A percentile compares a stretch with the other conserved stretches of the same genome.
phyloP scores from a whole-genome alignment of 495 filamentous ascomycete genomes.

The Aspergillus cavernicola region DNA sequence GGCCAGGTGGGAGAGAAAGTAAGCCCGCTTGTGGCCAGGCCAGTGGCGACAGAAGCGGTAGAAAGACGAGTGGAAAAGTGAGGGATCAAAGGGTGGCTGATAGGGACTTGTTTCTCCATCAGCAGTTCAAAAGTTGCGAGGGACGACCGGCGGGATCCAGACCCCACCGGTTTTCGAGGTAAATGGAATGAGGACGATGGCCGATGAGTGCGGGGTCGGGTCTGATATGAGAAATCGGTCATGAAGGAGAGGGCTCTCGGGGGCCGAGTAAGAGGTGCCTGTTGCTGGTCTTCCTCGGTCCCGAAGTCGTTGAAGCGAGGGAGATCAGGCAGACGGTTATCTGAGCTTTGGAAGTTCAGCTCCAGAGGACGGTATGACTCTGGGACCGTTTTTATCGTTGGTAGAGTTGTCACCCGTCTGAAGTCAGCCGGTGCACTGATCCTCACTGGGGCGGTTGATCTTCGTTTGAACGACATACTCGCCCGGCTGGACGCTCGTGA shows the following conservation, averaged over 20 bases:
- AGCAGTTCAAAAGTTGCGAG: slow-evolving; percentile 26
- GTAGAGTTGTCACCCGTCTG: slow-evolving; percentile 40
- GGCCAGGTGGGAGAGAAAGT: slow-evolving; percentile 14
- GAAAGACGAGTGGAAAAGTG: slow-evolving; percentile 36
- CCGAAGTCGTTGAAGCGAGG: slow-evolving; percentile 41
- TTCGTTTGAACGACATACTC: slow-evolving; percentile 49
- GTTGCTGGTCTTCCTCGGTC: slow-evolving; percentile 20
- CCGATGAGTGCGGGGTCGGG: slow-evolving; percentile 23
- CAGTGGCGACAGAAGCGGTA: slow-evolving; percentile 15
- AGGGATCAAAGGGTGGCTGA: slow-evolving; percentile 33
- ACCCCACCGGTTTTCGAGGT: slow-evolving; percentile 42
- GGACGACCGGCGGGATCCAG: slow-evolving; percentile 31
- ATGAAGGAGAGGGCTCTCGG: slow-evolving; percentile 25
- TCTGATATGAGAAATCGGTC: slow-evolving; percentile 15
- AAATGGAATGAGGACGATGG: slow-evolving; percentile 31
- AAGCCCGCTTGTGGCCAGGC: slow-evolving; percentile 8
- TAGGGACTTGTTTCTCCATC: slow-evolving; percentile 21
- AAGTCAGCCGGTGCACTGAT: slow-evolving; percentile 56
- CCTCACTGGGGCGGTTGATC: slow-evolving; percentile 33
- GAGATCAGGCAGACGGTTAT: slow-evolving; percentile 60
- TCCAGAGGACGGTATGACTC: slow-evolving; percentile 48
- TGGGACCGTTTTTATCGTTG: slow-evolving; percentile 20
- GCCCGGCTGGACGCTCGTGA: slow-evolving; percentile 50
- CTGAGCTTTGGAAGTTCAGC: slow-evolving; percentile 66
- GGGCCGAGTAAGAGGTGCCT: slow-evolving; percentile 22